A percentile compares a stretch with the other conserved stretches of the same genome.
Conservation (phyloP, 1,284 basidiomycete genomes). For the Ustilago nuda region DNA sequence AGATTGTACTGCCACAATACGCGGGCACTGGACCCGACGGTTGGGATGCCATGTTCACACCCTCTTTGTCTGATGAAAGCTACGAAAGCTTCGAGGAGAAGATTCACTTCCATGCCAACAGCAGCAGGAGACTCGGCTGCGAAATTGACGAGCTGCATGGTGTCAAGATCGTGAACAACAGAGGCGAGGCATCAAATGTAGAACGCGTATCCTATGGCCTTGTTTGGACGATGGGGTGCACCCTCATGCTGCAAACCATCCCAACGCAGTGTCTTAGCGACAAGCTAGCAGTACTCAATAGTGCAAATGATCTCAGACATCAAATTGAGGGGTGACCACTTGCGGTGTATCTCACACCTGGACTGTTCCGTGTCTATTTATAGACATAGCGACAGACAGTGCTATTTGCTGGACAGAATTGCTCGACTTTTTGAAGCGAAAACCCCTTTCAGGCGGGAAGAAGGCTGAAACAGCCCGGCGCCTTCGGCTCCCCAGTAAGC, state of each 20-base stretch:
- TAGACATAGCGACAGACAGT: no score
- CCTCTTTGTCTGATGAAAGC: neutral
- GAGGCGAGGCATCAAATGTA: constrained; percentile 8
- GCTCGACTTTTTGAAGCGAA: no score
- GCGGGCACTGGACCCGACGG: neutral
- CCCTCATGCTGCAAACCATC: neutral
- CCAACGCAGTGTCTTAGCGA: neutral
- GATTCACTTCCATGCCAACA: neutral
- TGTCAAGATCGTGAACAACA: constrained; percentile 3
- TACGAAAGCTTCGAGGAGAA: neutral
- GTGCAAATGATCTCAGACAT: no score
- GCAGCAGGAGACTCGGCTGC: neutral
- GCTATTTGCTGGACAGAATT: no score
- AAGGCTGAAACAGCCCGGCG: no score
- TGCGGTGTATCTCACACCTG: no score
- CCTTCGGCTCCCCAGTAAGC: no score
- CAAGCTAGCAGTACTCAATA: neutral
- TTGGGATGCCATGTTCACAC: constrained; percentile 8
- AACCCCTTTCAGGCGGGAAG: no score
- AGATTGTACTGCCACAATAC: neutral
- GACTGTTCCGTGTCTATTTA: no score
- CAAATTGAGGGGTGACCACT: no score
- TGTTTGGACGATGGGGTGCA: neutral
- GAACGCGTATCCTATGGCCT: constrained; percentile 3
- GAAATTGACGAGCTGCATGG: constrained; percentile 7